phyloP scores from a whole-genome alignment of 2,329 filamentous ascomycete species.

The Pseudogymnoascus sp. region DNA sequence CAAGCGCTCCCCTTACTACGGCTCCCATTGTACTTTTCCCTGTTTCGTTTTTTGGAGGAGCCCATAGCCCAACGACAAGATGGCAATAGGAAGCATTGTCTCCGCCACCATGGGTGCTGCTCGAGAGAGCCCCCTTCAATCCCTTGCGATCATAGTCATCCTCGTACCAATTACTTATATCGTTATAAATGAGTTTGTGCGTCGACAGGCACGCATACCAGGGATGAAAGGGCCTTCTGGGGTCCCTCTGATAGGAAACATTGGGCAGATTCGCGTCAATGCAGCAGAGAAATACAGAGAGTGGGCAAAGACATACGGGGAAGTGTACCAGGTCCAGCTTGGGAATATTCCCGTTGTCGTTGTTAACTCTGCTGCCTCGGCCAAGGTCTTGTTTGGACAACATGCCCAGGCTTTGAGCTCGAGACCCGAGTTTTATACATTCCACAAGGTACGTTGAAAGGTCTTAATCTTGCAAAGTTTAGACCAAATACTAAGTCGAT shows the following conservation, averaged over 20 bases:
- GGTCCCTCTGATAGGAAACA: constrained; percentile 45
- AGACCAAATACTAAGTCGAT: not conserved
- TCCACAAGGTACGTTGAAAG: constrained; percentile 40
- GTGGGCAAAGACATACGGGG: constrained; percentile 42
- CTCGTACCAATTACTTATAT: constrained; percentile 17
- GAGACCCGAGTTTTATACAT: constrained; percentile 49
- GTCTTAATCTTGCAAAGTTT: not conserved
- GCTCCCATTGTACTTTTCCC: not conserved
- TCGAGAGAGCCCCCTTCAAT: constrained; percentile 12
- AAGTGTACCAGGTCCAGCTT: constrained; percentile 49
- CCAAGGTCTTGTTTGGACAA: constrained; percentile 42
- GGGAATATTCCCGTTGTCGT: constrained; percentile 49
- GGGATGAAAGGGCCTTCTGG: constrained; percentile 41
- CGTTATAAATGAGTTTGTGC: constrained; percentile 17
- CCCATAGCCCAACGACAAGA: constrained; percentile 1
- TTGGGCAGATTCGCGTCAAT: constrained; percentile 45
- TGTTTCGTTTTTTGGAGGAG: not conserved
- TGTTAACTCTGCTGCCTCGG: constrained; percentile 45
- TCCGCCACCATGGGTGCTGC: not conserved
- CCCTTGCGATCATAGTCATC: constrained; percentile 5
- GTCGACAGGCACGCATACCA: constrained; percentile 30
- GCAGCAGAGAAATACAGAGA: constrained; percentile 48
- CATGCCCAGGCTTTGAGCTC: constrained; percentile 47
- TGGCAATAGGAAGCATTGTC: constrained; percentile 16
- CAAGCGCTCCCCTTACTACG: not conserved